Evolutionary conservation across 495 filamentous ascomycete species (phyloP).

Genomic region (Tuber umbilicatum): DNA sequence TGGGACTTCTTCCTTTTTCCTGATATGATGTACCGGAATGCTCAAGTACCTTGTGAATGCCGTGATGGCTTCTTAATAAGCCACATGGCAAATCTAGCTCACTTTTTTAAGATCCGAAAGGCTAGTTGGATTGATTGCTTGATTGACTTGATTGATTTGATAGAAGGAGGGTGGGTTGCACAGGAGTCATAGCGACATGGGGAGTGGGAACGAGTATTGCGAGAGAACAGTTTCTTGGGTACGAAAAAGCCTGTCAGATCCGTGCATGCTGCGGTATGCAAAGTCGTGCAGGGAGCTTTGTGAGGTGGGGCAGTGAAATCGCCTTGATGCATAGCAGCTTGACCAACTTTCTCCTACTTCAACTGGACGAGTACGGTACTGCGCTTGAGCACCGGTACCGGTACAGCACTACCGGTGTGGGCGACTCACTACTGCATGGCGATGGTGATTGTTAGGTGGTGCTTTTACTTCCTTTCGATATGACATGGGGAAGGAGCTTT

Average conservation of each 20-base stretch:
- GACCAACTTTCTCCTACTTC: background rate
- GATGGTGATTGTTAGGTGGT: constrained; percentile 13
- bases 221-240: background rate
- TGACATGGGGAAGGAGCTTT: constrained; percentile 26
- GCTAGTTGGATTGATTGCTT: background rate
- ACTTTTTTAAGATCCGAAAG: constrained; percentile 5
- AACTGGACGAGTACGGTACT: constrained; percentile 9
- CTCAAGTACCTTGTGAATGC: background rate
- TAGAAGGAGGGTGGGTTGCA: background rate
- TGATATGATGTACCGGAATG: background rate
- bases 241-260: constrained; percentile 32
- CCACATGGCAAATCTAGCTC: constrained; percentile 3
- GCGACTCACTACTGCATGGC: constrained; percentile 27
- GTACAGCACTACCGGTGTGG: constrained; percentile 26
- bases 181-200: background rate
- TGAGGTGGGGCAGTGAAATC: constrained; percentile 11
- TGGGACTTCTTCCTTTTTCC: background rate
- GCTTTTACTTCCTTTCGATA: constrained; percentile 17
- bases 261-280: constrained; percentile 31
- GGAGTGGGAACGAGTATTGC: constrained; percentile 5
- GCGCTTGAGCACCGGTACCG: constrained; percentile 12
- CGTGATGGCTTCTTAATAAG: background rate
- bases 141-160: background rate
- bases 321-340: constrained; percentile 15
- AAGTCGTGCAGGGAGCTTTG: constrained; percentile 31